A percentile compares a stretch with the other conserved stretches of the same genome.
Evolutionary conservation across 768 basidiomycete species (phyloP).

Genomic region (Leucocoprinus sp.): DNA sequence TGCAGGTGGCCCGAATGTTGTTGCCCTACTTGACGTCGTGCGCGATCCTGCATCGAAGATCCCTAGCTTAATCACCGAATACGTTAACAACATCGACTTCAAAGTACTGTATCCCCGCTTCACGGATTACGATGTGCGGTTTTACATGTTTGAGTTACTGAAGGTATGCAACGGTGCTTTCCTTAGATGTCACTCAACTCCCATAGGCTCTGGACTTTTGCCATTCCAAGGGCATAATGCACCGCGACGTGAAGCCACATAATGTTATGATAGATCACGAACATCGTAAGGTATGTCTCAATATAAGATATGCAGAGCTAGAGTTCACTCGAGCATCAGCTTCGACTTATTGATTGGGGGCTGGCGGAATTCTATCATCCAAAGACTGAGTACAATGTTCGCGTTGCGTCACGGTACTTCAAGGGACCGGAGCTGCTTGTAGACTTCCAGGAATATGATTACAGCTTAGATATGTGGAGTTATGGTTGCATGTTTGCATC

Average conservation of each 20-base stretch:
- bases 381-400: slow-evolving; percentile 95
- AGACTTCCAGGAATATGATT: slow-evolving; percentile 98
- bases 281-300: slow-evolving; percentile 66
- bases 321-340: slow-evolving; percentile 33
- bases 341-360: slow-evolving; percentile 98
- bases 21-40: slow-evolving; percentile 90
- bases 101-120: slow-evolving; percentile 94
- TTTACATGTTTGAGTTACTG: slow-evolving; percentile 93
- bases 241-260: slow-evolving; percentile 96
- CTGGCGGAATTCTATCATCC: slow-evolving; percentile 98
- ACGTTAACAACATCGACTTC: slow-evolving; percentile 97
- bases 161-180: slow-evolving; percentile 44
- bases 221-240: slow-evolving; percentile 99
- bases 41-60: slow-evolving; percentile 95
- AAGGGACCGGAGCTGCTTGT: slow-evolving; percentile 96
- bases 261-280: slow-evolving; percentile 99
- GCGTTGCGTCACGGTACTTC: slow-evolving; percentile 96
- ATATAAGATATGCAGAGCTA: slow-evolving; percentile 7
- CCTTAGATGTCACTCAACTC: slow-evolving; percentile 14
- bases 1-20: slow-evolving; percentile 92
- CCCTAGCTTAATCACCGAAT: slow-evolving; percentile 94
- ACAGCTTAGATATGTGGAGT: slow-evolving; percentile 98
- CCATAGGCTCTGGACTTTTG: slow-evolving; percentile 88
- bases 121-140: slow-evolving; percentile 91
- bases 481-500: slow-evolving; percentile 98